These are phyloP conservation scores for Celoporthe dispersa DNA, from an alignment of 2,329 filamentous ascomycete genomes.

Conservation along the genomic window DNA sequence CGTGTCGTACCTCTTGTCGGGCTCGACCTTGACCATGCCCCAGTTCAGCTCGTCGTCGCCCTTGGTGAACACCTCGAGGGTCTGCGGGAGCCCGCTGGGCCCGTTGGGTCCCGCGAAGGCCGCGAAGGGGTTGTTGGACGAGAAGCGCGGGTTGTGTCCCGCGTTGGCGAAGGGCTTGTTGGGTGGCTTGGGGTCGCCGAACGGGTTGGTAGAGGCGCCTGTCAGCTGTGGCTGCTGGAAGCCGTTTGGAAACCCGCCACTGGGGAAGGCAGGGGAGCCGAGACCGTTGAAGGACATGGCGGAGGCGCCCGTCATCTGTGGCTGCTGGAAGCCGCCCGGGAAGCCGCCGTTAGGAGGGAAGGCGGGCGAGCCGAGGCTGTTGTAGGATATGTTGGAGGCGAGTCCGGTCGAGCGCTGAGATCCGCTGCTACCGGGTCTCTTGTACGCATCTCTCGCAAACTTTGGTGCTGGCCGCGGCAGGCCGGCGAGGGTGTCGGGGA, in stretches of 20 bases:
- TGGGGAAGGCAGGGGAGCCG: slow-evolving; percentile 33
- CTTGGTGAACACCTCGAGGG: slow-evolving; percentile 65
- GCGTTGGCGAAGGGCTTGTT: slow-evolving; percentile 33
- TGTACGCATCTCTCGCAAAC: slow-evolving; percentile 44
- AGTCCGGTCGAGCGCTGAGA: slow-evolving; percentile 32
- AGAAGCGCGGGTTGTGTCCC: slow-evolving; percentile 51
- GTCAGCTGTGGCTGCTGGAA: slow-evolving; percentile 16
- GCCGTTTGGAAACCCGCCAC: slow-evolving; percentile 23
- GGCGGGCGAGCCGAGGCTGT: slow-evolving; percentile 31
- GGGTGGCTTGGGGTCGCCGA: slow-evolving; percentile 8
- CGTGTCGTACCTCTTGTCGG: slow-evolving; percentile 37
- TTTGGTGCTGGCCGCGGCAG: slow-evolving; percentile 65
- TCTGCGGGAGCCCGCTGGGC: slow-evolving; percentile 50
- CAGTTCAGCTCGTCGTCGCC: slow-evolving; percentile 62
- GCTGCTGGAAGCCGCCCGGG: slow-evolving; percentile 21
- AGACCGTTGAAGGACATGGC: slow-evolving; percentile 29
- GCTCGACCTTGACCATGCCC: slow-evolving; percentile 59
- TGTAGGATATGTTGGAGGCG: slow-evolving; percentile 30
- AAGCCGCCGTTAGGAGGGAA: slow-evolving; percentile 28
- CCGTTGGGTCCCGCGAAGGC: slow-evolving; percentile 40
- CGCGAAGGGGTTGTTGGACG: slow-evolving; percentile 65
- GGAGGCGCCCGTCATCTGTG: slow-evolving; percentile 21
- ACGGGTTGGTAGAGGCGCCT: neutral
- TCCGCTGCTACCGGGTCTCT: slow-evolving; percentile 41
- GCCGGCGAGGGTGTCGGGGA: slow-evolving; percentile 76